Evolutionary conservation across 2,329 filamentous ascomycete genomes (phyloP).

Genomic region (Phaeosphaeriaceae sp.): DNA sequence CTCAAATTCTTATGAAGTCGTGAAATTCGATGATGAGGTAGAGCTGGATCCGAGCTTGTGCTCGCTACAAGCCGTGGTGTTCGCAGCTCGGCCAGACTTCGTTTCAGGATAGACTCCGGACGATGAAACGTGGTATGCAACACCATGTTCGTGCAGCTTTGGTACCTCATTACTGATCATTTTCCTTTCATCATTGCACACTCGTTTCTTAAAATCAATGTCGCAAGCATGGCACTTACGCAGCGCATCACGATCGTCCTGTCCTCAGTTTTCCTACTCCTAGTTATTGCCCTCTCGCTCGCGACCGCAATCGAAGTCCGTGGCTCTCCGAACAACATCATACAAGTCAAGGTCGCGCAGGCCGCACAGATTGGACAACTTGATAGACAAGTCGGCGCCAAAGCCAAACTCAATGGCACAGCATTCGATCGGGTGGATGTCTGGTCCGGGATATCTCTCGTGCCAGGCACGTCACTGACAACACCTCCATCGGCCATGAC

Average conservation of each 20-base stretch:
- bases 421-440: conserved; percentile 39
- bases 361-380: conserved; percentile 29
- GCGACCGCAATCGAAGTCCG: conserved; percentile 38
- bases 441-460: conserved; percentile 26
- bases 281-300: conserved; percentile 40
- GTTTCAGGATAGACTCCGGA: conserved; percentile 18
- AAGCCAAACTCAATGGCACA: conserved; percentile 38
- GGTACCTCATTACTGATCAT: not conserved
- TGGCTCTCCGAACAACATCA: conserved; percentile 27
- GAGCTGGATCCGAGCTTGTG: not conserved
- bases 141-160: conserved; percentile 17
- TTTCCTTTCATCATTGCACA: not conserved
- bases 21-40: not conserved
- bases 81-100: not conserved
- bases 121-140: conserved; percentile 29
- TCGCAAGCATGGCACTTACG: conserved; percentile 25
- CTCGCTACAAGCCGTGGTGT: not conserved
- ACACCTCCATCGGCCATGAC: conserved; percentile 24
- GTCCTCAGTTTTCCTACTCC: conserved; percentile 32
- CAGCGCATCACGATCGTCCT: conserved; percentile 30
- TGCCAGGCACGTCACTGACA: conserved; percentile 18
- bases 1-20: too few relatives aligned
- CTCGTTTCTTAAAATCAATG: conserved; percentile 3
- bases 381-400: conserved; percentile 24
- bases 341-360: conserved; percentile 36